phyloP scores from a whole-genome alignment of 495 filamentous ascomycete genomes.

The Clavariopsis aquatica region DNA sequence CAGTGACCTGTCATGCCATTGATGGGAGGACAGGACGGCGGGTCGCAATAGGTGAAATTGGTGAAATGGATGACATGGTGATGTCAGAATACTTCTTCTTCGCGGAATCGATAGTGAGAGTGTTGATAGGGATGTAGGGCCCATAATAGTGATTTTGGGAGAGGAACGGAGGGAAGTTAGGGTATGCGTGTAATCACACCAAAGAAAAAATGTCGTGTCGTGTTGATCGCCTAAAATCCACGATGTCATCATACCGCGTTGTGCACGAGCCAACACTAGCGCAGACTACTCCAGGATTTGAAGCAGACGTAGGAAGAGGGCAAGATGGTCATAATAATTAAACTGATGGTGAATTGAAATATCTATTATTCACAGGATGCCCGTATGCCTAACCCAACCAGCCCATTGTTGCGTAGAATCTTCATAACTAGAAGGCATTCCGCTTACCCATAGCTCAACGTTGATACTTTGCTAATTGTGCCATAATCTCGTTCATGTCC shows the following conservation, averaged over 20 bases:
- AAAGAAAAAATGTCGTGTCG: constrained; percentile 1
- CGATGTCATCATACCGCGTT: constrained; percentile 1
- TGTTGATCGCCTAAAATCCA: neutral
- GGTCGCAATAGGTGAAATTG: neutral
- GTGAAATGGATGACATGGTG: neutral
- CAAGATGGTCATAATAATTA: neutral
- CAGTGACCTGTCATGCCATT: constrained; percentile 1
- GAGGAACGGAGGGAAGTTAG: too few relatives aligned
- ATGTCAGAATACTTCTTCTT: neutral
- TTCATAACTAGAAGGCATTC: neutral
- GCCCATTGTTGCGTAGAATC: neutral
- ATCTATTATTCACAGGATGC: neutral
- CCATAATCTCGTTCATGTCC: constrained; percentile 63
- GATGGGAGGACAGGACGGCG: neutral
- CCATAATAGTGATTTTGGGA: neutral
- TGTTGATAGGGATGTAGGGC: neutral
- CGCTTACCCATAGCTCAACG: neutral
- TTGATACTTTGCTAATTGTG: constrained; percentile 61
- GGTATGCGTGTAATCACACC: too few relatives aligned
- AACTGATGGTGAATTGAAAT: neutral
- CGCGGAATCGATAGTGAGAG: neutral
- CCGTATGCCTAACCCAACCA: neutral
- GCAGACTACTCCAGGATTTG: too few relatives aligned
- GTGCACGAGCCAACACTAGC: neutral
- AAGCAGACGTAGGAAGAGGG: neutral